Conservation (phyloP, 257 asterid species). For the Gynochthodes officinalis region DNA sequence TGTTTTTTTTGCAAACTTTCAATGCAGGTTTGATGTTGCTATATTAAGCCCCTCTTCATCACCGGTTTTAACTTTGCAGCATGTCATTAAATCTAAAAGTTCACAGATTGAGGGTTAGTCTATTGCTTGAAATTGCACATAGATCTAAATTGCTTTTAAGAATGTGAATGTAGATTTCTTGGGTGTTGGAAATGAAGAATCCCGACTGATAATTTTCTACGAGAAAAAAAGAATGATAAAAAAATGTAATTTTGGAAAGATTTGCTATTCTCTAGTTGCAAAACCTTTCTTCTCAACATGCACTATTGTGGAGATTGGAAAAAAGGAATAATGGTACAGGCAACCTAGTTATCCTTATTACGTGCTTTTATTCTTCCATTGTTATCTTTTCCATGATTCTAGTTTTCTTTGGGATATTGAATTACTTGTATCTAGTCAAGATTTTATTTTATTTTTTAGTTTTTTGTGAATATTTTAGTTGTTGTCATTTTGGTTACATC, state of each 20-base stretch:
- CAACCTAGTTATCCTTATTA: neutral
- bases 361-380: neutral
- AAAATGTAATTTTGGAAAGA: neutral
- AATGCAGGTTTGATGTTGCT: slow-evolving; percentile 91
- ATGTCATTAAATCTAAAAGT: slow-evolving; percentile 54
- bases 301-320: neutral
- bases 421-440: neutral
- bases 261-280: neutral
- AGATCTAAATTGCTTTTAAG: neutral
- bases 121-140: neutral
- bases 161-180: neutral
- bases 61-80: slow-evolving; percentile 84
- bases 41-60: slow-evolving; percentile 51
- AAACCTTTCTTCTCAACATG: neutral
- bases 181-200: neutral
- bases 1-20: slow-evolving; percentile 9
- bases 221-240: neutral
- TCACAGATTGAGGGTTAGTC: slow-evolving; percentile 53
- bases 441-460: too few relatives aligned
- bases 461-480: neutral
- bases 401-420: neutral
- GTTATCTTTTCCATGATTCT: neutral
- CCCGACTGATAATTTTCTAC: neutral
- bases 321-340: neutral
- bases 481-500: neutral